Conservation (phyloP, 129 eudicot genomes). For the Flaveria sonorensis region DNA sequence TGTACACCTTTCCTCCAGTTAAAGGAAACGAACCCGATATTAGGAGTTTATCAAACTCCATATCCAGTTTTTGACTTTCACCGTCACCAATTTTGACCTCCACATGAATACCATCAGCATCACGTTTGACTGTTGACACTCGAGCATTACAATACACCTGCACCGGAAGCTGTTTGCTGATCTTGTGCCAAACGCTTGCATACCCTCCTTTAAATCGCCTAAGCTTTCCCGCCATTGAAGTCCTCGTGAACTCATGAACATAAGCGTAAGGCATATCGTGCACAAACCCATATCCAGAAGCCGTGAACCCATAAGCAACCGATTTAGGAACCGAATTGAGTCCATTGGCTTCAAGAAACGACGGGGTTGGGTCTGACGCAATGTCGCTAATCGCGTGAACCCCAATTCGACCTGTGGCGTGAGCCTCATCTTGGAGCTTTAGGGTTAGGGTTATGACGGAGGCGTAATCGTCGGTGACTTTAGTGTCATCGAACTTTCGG, state of each 20-base stretch:
- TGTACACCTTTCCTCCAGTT: slow-evolving; percentile 32
- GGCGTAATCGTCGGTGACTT: slow-evolving; percentile 42
- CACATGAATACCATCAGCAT: slow-evolving; percentile 6
- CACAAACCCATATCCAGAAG: slow-evolving; percentile 52
- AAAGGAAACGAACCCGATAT: slow-evolving; percentile 44
- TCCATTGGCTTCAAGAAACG: slow-evolving; percentile 42
- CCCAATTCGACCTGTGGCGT: slow-evolving; percentile 36
- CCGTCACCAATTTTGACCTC: slow-evolving; percentile 5
- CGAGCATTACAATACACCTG: slow-evolving; percentile 30
- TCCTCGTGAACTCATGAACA: slow-evolving; percentile 49
- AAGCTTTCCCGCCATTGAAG: slow-evolving; percentile 57
- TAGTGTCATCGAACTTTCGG: slow-evolving; percentile 34
- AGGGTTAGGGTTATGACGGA: slow-evolving; percentile 46
- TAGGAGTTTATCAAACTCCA: slow-evolving; percentile 49
- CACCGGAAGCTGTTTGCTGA: slow-evolving; percentile 35
- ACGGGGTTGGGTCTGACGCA: slow-evolving; percentile 47
- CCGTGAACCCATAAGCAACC: slow-evolving; percentile 49
- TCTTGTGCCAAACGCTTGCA: slow-evolving; percentile 43
- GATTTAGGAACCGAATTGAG: slow-evolving; percentile 47
- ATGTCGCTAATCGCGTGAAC: slow-evolving; percentile 51
- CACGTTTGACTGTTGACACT: slow-evolving; percentile 37
- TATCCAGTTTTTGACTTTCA: slow-evolving; percentile 15
- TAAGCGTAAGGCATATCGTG: slow-evolving; percentile 61
- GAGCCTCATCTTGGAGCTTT: slow-evolving; percentile 48
- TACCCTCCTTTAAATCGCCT: slow-evolving; percentile 48